These are phyloP conservation scores for Verruconis gallopava DNA, from an alignment of 2,329 filamentous ascomycete genomes.

Conservation along the genomic window DNA sequence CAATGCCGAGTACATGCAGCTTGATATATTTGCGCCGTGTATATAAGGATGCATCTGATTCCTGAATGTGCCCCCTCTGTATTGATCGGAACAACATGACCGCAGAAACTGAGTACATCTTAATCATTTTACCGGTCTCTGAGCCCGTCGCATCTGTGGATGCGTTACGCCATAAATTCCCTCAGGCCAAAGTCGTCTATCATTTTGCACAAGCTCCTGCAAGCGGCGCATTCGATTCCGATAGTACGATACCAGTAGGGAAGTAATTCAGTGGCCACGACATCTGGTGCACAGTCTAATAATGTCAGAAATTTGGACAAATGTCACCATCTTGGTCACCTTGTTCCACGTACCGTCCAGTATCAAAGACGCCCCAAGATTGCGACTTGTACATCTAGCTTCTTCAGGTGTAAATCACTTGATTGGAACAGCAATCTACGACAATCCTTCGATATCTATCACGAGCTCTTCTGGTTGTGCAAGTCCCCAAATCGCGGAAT, in stretches of 20 bases:
- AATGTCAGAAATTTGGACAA: constrained; percentile 25
- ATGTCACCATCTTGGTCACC: constrained; percentile 36
- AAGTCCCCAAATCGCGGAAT: constrained; percentile 53
- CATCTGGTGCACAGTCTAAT: too few relatives aligned
- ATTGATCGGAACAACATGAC: too few relatives aligned
- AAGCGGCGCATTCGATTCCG: neutral
- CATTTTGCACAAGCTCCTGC: neutral
- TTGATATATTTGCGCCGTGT: too few relatives aligned
- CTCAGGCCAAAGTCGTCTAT: neutral
- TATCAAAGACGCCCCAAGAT: constrained; percentile 23
- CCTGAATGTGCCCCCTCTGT: too few relatives aligned
- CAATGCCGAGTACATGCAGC: too few relatives aligned
- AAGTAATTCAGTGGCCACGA: too few relatives aligned
- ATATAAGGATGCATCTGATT: too few relatives aligned
- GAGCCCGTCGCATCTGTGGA: neutral
- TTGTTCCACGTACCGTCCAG: constrained; percentile 31
- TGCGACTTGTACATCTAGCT: constrained; percentile 42
- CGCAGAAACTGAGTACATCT: too few relatives aligned
- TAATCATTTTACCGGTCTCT: neutral
- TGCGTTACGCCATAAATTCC: neutral
- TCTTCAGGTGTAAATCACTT: constrained; percentile 46
- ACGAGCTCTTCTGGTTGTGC: constrained; percentile 45
- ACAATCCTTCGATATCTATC: constrained; percentile 37
- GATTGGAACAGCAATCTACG: constrained; percentile 39
- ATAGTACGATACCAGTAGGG: too few relatives aligned